phyloP scores from a whole-genome alignment of 1,284 basidiomycete genomes.

The Stygiomarasmius scandens region DNA sequence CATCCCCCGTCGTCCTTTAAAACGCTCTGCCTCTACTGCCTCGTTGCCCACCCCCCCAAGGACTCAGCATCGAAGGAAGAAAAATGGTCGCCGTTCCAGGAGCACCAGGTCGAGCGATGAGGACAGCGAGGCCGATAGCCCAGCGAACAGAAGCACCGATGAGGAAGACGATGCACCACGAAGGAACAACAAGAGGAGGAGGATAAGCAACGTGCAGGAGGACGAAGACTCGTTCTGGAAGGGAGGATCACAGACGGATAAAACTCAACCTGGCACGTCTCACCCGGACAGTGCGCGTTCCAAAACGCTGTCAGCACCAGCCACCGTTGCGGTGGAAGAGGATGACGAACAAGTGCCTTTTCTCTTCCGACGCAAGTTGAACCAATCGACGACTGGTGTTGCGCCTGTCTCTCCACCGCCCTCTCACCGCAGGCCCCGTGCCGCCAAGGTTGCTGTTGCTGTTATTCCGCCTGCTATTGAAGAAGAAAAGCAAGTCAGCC shows the following conservation, averaged over 20 bases:
- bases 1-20: slow-evolving; percentile 6
- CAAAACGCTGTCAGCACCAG: slow-evolving; percentile 8
- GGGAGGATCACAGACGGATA: slow-evolving; percentile 12
- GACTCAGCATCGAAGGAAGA: slow-evolving; percentile 16
- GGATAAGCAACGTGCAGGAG: slow-evolving; percentile 25
- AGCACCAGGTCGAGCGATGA: slow-evolving; percentile 4
- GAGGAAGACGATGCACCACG: slow-evolving; percentile 20
- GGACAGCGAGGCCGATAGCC: slow-evolving; percentile 15
- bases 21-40: slow-evolving; percentile 19
- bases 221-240: slow-evolving; percentile 48
- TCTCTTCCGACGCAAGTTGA: slow-evolving; percentile 33
- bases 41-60: slow-evolving; percentile 25
- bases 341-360: slow-evolving; percentile 26
- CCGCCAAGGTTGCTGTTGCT: slow-evolving; percentile 11
- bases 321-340: not conserved
- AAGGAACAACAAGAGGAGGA: slow-evolving; percentile 35
- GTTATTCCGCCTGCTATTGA: slow-evolving; percentile 13
- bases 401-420: slow-evolving; percentile 46
- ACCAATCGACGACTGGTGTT: slow-evolving; percentile 25
- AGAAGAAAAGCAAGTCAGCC: slow-evolving; percentile 3
- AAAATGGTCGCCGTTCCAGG: slow-evolving; percentile 1
- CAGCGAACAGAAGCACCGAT: slow-evolving; percentile 20
- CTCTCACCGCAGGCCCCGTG: slow-evolving; percentile 35
- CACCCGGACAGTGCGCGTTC: not conserved
- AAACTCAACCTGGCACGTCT: not conserved